Evolutionary conservation across 1,139 yeast species (phyloP), one percentile per base, ranked within the genome.

Genomic region (Blastobotrys aristatus): DNA sequence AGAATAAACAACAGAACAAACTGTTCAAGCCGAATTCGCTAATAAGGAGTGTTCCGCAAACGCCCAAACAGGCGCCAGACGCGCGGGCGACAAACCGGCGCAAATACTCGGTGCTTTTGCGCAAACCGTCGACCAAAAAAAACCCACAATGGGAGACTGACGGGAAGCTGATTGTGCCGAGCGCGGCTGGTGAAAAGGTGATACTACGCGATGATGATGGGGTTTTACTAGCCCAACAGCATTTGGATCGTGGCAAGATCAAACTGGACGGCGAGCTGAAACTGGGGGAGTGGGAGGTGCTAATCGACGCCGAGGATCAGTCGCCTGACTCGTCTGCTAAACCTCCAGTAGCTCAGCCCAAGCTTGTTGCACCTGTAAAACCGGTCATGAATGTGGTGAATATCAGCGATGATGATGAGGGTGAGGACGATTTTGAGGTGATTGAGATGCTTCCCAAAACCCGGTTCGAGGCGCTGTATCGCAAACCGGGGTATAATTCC

Each of bases 141-240:
- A 81, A 89, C 64, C 90, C 90, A 62, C 82, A 90, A 0, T 92
- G 98, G 98, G 95, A 88, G 50, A 96, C 95, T 2, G 98, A 92
- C 66, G 97, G 96, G 0, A 65, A 67, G 22, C 70, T 86, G 4
- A 53, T 64, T 0, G 57, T 72, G 2, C 53, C 50, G 14, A 49
- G 40, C 10, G 54, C 56, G 39, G 34, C 22, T 13, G 50, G 51
- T 29, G 55, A 26, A 37, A 39, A 61, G 51, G 54, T 58, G 21
- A 55, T 62, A 18, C 52, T 54, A 4, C 51, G 55, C 14, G 34
- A 32, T 33, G 48, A 36, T 20, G 48, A 46, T 20, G 45, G 48
- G 3, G 38, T 17, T 14, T 32, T 22, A 5, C 33, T 4, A 65
- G 64, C 11, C 57, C 60, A 49, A 3, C 39, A 32, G 24, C 17